Evolutionary conservation across 805 yeast genomes (phyloP), one percentile per base, ranked within the genome.

Genomic region (Cyberlindnera maritima): DNA sequence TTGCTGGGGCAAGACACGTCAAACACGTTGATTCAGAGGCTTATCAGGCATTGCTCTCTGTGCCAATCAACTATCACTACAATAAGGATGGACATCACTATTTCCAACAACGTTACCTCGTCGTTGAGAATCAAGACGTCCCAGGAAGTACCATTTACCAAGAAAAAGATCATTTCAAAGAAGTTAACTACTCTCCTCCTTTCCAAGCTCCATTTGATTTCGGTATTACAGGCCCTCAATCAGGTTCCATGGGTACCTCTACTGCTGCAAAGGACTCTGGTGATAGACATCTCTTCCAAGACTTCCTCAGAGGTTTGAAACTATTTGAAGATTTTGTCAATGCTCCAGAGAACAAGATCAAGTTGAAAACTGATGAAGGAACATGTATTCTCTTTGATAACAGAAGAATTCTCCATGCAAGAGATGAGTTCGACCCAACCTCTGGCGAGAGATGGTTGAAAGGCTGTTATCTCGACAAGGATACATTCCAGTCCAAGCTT

Each of bases 201-300:
- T 85, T 84, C 68, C 95, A 86, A 59, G 92, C 87, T 0, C 92
- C 92, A 1, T 78, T 81, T 47, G 88, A 84, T 52, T 66, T 65
- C 46, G 81, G 81, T 17, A 73, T 78, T n/a, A 65, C 65, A 13
- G 64, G 67, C 28, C 50, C 48, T 26, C 44, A 44, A 2, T 37
- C 51, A 7, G 47, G 47, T 1, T 52, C 50, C 49, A n/a, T 54
- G n/a, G 55, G 62, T 21, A 45, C 54, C 25, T 45, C 53, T 39
- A 55, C 66, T 11, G 59, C 64, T 31, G 71, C 68, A 8, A 69
- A 64, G 14, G 74, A 71, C 32, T 54, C 66, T 17, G 69, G 72
- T 7, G 72, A 71, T 43, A 49, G 73, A 36, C 65, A 68, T 36
- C 56, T 73, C 10, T 78, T 82, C 53, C 66, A 72, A 12, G 81